Evolutionary conservation across 1,284 basidiomycete species (phyloP).

Genomic region (Pseudozyma thailandica): DNA sequence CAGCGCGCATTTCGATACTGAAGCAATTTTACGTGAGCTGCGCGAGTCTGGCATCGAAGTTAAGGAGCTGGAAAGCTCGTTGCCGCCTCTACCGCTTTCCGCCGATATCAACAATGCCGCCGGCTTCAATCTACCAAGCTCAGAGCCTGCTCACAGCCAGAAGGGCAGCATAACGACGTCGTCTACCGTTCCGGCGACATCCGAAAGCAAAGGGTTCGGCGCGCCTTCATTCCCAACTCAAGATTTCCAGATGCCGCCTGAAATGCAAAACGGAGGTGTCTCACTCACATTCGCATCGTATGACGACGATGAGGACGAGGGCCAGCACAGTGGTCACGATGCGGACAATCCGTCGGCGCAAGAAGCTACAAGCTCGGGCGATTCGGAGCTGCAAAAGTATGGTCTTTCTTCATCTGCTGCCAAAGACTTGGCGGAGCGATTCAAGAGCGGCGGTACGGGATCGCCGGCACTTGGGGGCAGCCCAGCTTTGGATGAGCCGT

Average conservation of each 20-base stretch:
- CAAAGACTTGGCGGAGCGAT: slow-evolving; percentile 27
- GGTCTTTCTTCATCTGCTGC: slow-evolving; percentile 27
- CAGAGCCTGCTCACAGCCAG: not conserved
- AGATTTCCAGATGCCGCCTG: not conserved
- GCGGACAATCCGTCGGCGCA: not conserved
- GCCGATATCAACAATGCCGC: slow-evolving; percentile 1
- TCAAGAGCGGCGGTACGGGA: slow-evolving; percentile 12
- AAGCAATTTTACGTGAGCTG: slow-evolving; percentile 60
- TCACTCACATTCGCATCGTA: slow-evolving; percentile 55
- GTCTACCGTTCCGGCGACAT: not conserved
- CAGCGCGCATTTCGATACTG: slow-evolving; percentile 55
- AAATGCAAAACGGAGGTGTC: slow-evolving; percentile 20
- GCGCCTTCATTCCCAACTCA: not conserved
- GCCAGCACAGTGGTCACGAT: slow-evolving; percentile 7
- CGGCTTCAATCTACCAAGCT: not conserved
- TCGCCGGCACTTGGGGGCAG: not conserved
- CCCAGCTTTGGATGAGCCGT: slow-evolving; percentile 8
- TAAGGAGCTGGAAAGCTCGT: slow-evolving; percentile 56
- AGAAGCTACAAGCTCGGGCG: not conserved
- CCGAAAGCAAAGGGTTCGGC: not conserved
- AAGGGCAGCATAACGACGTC: not conserved
- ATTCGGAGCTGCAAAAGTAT: slow-evolving; percentile 12
- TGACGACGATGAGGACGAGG: slow-evolving; percentile 51
- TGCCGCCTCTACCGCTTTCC: slow-evolving; percentile 54
- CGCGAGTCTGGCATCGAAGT: slow-evolving; percentile 61